These are phyloP conservation scores for Lipomyces sp. DNA, from an alignment of 805 yeast species.

Conservation along the genomic window DNA sequence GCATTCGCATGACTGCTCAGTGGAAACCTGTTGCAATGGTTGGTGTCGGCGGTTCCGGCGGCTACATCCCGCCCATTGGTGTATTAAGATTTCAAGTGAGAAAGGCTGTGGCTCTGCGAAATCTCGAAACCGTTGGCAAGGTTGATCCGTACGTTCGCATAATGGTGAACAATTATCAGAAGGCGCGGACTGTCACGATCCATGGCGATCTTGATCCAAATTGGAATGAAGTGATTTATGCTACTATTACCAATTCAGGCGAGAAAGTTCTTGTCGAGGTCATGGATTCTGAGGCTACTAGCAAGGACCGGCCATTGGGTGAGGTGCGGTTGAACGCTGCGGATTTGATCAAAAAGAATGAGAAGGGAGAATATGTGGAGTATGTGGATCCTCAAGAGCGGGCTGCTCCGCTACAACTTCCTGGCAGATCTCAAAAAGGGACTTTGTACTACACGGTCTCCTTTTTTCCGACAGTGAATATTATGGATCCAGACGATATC, in stretches of 20 bases:
- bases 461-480: conserved; percentile 79
- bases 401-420: conserved; percentile 61
- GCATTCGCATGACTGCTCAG: conserved; percentile 59
- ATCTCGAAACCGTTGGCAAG: conserved; percentile 84
- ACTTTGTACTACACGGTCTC: conserved; percentile 65
- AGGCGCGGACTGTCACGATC: conserved; percentile 69
- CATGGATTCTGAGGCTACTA: conserved; percentile 80
- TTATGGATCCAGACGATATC: conserved; percentile 71
- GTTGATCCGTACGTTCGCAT: conserved; percentile 89
- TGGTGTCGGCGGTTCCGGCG: conserved; percentile 63
- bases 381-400: conserved; percentile 54
- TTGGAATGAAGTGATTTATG: conserved; percentile 79
- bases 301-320: conserved; percentile 87
- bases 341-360: conserved; percentile 60
- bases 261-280: conserved; percentile 82
- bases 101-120: conserved; percentile 70
- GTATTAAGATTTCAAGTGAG: conserved; percentile 69
- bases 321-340: conserved; percentile 65
- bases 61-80: conserved; percentile 94
- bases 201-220: conserved; percentile 72
- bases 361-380: conserved; percentile 61
- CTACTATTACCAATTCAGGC: conserved; percentile 76
- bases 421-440: conserved; percentile 81
- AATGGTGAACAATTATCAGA: conserved; percentile 69
- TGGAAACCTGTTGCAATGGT: conserved; percentile 85